Conservation (phyloP, 495 filamentous ascomycete species). For the Daldinia loculata region DNA sequence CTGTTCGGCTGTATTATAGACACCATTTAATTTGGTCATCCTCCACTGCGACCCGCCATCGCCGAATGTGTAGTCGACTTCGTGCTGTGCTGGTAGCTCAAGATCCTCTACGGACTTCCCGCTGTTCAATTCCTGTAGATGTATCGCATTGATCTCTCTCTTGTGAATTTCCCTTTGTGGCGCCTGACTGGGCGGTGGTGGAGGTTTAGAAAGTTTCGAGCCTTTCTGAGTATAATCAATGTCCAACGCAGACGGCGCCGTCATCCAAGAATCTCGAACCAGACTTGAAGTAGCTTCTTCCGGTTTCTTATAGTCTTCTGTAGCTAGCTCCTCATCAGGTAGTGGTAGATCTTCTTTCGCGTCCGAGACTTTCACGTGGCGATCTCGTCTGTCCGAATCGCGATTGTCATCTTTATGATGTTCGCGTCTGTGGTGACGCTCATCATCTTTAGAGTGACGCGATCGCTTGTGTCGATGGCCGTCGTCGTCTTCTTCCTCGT, state of each 20-base stretch:
- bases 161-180: slow-evolving; percentile 81
- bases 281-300: slow-evolving; percentile 34
- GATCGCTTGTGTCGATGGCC: slow-evolving; percentile 53
- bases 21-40: slow-evolving; percentile 90
- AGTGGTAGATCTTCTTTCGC: slow-evolving; percentile 57
- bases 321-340: slow-evolving; percentile 54
- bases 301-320: slow-evolving; percentile 32
- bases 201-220: slow-evolving; percentile 54
- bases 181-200: slow-evolving; percentile 66
- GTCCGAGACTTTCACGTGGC: slow-evolving; percentile 53
- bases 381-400: slow-evolving; percentile 40
- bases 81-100: slow-evolving; percentile 64
- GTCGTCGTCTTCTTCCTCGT: slow-evolving; percentile 49
- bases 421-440: slow-evolving; percentile 46
- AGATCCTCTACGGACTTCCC: slow-evolving; percentile 52
- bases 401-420: slow-evolving; percentile 43
- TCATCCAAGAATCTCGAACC: slow-evolving; percentile 90
- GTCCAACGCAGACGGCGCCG: slow-evolving; percentile 79
- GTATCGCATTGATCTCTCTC: slow-evolving; percentile 76
- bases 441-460: slow-evolving; percentile 52
- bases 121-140: slow-evolving; percentile 68
- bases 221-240: slow-evolving; percentile 85
- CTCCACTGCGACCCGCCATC: slow-evolving; percentile 91
- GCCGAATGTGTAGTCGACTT: slow-evolving; percentile 86
- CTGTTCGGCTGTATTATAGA: slow-evolving; percentile 83